A percentile compares a stretch with the other conserved stretches of the same genome.
Evolutionary conservation across 2,329 filamentous ascomycete species (phyloP).

Genomic region (Neofusicoccum kwambonambiense): DNA sequence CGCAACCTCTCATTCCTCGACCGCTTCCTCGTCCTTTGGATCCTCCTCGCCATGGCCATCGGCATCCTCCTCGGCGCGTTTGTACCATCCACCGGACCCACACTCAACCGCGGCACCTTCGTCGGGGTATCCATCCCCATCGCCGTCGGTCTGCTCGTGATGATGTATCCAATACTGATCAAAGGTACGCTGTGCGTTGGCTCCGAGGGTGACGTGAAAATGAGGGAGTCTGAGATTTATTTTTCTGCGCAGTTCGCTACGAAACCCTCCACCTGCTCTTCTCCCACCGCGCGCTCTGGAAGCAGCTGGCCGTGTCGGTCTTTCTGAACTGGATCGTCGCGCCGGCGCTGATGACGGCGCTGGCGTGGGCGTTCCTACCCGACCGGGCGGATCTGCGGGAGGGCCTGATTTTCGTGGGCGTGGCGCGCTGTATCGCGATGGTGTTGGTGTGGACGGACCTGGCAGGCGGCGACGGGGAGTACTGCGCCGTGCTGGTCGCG

Average conservation of each 20-base stretch:
- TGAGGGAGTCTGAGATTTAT: neutral
- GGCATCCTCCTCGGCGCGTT: constrained; percentile 78
- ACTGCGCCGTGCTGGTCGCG: constrained; percentile 65
- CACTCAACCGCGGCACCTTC: constrained; percentile 64
- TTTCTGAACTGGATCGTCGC: constrained; percentile 81
- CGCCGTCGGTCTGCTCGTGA: constrained; percentile 79
- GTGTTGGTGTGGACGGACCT: constrained; percentile 77
- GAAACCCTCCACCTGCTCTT: constrained; percentile 71
- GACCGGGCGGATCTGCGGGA: constrained; percentile 50
- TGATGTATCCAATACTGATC: constrained; percentile 86
- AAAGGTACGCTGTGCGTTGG: too few relatives aligned
- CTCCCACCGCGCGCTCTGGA: constrained; percentile 63
- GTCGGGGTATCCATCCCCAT: constrained; percentile 65
- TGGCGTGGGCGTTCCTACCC: constrained; percentile 60
- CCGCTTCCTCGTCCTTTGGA: constrained; percentile 57
- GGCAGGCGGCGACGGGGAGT: constrained; percentile 74
- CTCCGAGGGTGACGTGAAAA: neutral
- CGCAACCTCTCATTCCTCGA: constrained; percentile 44
- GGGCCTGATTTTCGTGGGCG: constrained; percentile 76
- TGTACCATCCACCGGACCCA: constrained; percentile 59
- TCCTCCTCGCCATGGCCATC: constrained; percentile 73
- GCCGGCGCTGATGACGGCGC: constrained; percentile 72
- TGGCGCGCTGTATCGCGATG: constrained; percentile 89
- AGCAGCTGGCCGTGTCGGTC: constrained; percentile 74
- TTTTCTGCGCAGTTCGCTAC: constrained; percentile 73